Evolutionary conservation across 805 yeast genomes (phyloP).

Genomic region (Cyberlindnera mycetangii): DNA sequence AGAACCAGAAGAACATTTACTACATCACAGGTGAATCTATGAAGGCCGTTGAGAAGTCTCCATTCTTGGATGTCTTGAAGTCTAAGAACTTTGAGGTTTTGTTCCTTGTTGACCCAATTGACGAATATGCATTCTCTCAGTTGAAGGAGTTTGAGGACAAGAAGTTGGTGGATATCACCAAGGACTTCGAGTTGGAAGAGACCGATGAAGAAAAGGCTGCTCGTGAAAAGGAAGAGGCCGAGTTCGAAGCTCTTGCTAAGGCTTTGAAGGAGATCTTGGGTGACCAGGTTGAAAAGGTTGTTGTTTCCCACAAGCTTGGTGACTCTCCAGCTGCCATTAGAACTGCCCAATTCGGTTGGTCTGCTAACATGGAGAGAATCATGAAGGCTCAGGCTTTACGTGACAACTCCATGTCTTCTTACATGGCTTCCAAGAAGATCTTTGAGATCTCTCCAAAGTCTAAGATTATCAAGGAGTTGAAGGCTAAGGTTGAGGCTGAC

Average conservation of each 20-base stretch:
- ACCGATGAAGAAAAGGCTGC: slow-evolving; percentile 94
- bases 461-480: slow-evolving; percentile 91
- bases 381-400: slow-evolving; percentile 99
- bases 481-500: slow-evolving; percentile 92
- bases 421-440: slow-evolving; percentile 99
- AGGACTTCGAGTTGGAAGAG: slow-evolving; percentile 98
- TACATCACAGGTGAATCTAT: slow-evolving; percentile 98
- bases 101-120: slow-evolving; percentile 98
- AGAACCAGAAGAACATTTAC: slow-evolving; percentile 99
- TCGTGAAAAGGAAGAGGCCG: slow-evolving; percentile 91
- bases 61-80: slow-evolving; percentile 98
- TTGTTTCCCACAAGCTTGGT: slow-evolving; percentile 93
- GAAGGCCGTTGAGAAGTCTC: slow-evolving; percentile 98
- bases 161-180: slow-evolving; percentile 97
- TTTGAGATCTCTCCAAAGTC: slow-evolving; percentile 98
- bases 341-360: slow-evolving; percentile 99
- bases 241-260: slow-evolving; percentile 89
- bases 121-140: slow-evolving; percentile 99
- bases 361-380: slow-evolving; percentile 99
- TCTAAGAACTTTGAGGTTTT: slow-evolving; percentile 98
- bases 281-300: slow-evolving; percentile 98
- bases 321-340: slow-evolving; percentile 99
- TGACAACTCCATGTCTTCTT: slow-evolving; percentile 97
- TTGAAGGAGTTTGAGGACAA: slow-evolving; percentile 99
- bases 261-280: slow-evolving; percentile 97